These are phyloP conservation scores for Aspergillus proliferans DNA, from an alignment of 2,329 filamentous ascomycete genomes.

Conservation along the genomic window DNA sequence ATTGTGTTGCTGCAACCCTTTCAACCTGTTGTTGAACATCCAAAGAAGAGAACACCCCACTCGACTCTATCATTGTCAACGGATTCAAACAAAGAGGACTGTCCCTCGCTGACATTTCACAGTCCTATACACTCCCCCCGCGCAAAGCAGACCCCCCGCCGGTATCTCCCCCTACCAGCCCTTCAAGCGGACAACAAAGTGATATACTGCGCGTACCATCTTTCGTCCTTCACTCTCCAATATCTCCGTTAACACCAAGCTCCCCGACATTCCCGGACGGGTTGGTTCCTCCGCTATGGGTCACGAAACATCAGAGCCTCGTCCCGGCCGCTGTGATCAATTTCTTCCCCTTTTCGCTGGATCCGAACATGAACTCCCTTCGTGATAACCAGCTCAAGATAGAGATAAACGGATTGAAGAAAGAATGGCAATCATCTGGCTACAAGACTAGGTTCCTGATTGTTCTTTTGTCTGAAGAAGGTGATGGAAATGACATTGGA, in stretches of 20 bases:
- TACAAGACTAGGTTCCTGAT: conserved; percentile 74
- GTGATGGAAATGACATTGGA: conserved; percentile 53
- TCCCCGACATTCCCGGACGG: conserved; percentile 87
- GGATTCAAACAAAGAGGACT: background rate
- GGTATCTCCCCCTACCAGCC: conserved; percentile 43
- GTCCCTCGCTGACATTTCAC: conserved; percentile 12
- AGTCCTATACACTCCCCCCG: conserved; percentile 53
- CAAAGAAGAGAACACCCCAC: too few species aligned
- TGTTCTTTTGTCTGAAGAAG: conserved; percentile 69
- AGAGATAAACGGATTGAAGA: conserved; percentile 74
- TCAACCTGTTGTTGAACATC: background rate
- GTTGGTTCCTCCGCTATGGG: conserved; percentile 72
- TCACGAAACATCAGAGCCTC: conserved; percentile 79
- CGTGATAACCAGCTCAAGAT: conserved; percentile 81
- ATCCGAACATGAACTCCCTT: conserved; percentile 67
- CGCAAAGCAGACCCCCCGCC: conserved; percentile 57
- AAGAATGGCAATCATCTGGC: conserved; percentile 51
- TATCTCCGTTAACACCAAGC: conserved; percentile 79
- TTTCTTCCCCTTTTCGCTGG: conserved; percentile 71
- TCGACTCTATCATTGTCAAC: too few species aligned
- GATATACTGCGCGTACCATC: conserved; percentile 39
- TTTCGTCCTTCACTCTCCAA: conserved; percentile 73
- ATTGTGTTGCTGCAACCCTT: background rate
- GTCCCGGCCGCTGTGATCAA: conserved; percentile 74
- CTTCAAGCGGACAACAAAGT: conserved; percentile 44